Evolutionary conservation across 2,329 filamentous ascomycete species (phyloP).

Genomic region (Phoma herbarum): DNA sequence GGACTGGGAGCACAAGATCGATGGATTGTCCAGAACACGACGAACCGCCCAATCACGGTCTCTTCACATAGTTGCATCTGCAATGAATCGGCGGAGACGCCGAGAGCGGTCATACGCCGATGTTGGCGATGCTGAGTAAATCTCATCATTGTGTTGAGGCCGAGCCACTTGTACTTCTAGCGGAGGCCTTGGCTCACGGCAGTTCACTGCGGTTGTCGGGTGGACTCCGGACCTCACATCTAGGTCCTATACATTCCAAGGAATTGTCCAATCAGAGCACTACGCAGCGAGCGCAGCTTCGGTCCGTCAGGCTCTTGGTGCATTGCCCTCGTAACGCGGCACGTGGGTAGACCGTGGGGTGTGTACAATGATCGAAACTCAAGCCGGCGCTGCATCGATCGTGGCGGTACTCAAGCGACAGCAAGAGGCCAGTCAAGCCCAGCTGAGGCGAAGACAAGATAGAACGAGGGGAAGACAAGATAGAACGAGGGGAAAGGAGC

Average conservation of each 20-base stretch:
- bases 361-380: neutral
- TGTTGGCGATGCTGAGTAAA: constrained; percentile 1
- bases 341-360: neutral
- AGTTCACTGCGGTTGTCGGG: constrained; percentile 1
- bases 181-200: constrained; percentile 14
- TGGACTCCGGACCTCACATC: constrained; percentile 9
- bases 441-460: neutral
- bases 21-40: constrained; percentile 1
- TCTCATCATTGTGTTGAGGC: constrained; percentile 7
- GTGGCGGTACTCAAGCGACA: neutral
- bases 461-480: neutral
- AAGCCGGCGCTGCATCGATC: neutral
- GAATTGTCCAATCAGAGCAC: constrained; percentile 1
- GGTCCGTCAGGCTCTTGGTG: neutral
- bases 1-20: neutral
- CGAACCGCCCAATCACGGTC: neutral
- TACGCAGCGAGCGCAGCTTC: neutral
- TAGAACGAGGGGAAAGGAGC: neutral
- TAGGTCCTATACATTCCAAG: neutral
- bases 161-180: constrained; percentile 17
- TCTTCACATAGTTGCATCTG: neutral
- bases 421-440: neutral
- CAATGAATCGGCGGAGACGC: constrained; percentile 3
- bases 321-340: constrained; percentile 6
- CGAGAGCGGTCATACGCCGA: constrained; percentile 9